Evolutionary conservation across 352 stramenopile genomes (phyloP).

Genomic region (Blastocystis sp.): DNA sequence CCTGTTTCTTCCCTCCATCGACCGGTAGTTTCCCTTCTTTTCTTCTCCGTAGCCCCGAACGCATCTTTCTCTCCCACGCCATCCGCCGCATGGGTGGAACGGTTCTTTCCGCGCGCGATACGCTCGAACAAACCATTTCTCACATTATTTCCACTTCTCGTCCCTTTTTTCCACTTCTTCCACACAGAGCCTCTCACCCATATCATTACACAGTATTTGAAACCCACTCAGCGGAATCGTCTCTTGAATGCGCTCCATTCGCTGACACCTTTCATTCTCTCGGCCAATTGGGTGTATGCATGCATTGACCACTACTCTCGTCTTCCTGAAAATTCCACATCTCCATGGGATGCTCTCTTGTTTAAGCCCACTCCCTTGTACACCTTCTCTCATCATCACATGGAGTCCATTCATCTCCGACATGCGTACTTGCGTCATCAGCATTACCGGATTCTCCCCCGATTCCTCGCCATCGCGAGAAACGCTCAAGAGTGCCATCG

Average conservation of each 20-base stretch:
- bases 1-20: conserved; percentile 33
- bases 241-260: background rate
- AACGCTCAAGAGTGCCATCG: conserved; percentile 35
- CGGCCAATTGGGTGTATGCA: conserved; percentile 34
- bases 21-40: background rate
- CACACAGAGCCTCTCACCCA: background rate
- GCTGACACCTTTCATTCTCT: conserved; percentile 2
- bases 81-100: conserved; percentile 10
- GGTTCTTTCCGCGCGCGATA: background rate
- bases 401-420: conserved; percentile 1
- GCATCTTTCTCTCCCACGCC: conserved; percentile 5
- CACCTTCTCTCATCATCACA: background rate
- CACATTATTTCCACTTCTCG: background rate
- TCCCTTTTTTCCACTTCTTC: background rate
- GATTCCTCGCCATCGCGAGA: conserved; percentile 30
- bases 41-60: background rate
- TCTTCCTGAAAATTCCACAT: background rate
- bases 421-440: conserved; percentile 35
- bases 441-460: conserved; percentile 19
- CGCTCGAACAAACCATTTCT: background rate
- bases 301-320: conserved; percentile 33
- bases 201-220: conserved; percentile 46
- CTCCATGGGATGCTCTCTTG: background rate
- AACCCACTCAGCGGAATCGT: background rate
- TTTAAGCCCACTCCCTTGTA: background rate